Evolutionary conservation across 1,284 basidiomycete species (phyloP), one percentile per base, ranked within the genome.

Genomic region (Cryptococcus hybrid): DNA sequence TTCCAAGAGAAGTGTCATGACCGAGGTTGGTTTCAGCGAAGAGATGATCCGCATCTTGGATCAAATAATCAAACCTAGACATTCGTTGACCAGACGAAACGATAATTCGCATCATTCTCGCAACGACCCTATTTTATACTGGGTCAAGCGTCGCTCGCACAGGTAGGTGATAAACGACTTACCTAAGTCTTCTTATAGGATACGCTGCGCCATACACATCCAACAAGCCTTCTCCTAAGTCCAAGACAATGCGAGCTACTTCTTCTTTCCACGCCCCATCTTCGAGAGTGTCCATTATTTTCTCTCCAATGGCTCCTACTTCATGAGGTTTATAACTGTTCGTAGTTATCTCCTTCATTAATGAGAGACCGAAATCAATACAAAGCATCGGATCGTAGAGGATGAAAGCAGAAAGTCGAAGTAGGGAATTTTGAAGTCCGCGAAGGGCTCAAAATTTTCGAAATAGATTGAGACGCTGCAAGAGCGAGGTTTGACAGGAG

Each of bases 131-230:
- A 43, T 3, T 2, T 34, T 18, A 35, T 18, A 46, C 30, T 37
- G 12, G 24, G 38, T 24, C 47, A 34, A 15, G 7, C 34, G 48
- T 51, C 11, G 8, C 13, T 40, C 37, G 43, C 7, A 13, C n/a
- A 7, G 3, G 43, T 51, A 44, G 34, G 47, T 39, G 47, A 18
- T 30, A 15, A 7, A 34, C 11, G 6, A 56, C 71, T 57, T 50
- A 73, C 67, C 73, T 65, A 40, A 67, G 52, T 9, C 70, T 49
- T 12, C 70, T 57, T 2, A 73, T 43, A 0, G 78, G 78, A 35
- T 60, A 68, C 3, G 54, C 52, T 2, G 48, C 57, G 1, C 47
- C 56, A 57, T 79, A 79, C 0, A 71, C 9, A 1, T 36, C 39
- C 9, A 76, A 57, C 2, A 72, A 42, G 13, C 61, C 60, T 11